Conservation (phyloP, 768 basidiomycete species). For the Guyanaporus albipodus region DNA sequence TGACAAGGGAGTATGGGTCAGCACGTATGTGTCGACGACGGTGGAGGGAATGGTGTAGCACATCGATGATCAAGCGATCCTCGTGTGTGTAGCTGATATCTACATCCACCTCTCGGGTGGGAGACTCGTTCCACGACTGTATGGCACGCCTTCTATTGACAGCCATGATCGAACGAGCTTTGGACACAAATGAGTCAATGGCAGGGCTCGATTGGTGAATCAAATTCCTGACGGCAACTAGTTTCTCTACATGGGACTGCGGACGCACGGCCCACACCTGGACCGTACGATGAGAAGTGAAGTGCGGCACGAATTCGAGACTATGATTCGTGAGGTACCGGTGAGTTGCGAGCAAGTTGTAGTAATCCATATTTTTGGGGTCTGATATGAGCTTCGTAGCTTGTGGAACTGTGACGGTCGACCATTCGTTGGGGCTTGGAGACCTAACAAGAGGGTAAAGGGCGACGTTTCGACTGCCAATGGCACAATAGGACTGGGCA, state of each 20-base stretch:
- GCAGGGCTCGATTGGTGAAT: conserved; percentile 36
- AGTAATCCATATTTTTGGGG: conserved; percentile 20
- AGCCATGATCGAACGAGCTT: conserved; percentile 43
- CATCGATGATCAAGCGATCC: conserved; percentile 56
- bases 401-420: conserved; percentile 48
- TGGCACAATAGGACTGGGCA: conserved; percentile 40
- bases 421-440: conserved; percentile 49
- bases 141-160: conserved; percentile 28
- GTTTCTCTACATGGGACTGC: conserved; percentile 45
- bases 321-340: conserved; percentile 57
- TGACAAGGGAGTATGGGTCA: conserved; percentile 56
- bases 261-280: conserved; percentile 67
- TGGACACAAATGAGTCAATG: conserved; percentile 47
- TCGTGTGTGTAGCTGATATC: conserved; percentile 42
- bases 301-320: conserved; percentile 49
- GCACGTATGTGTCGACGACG: conserved; percentile 44
- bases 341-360: conserved; percentile 53
- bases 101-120: conserved; percentile 26
- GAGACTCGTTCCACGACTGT: conserved; percentile 31
- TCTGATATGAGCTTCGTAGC: conserved; percentile 44
- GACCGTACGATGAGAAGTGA: conserved; percentile 40
- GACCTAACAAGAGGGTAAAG: conserved; percentile 46
- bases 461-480: conserved; percentile 23
- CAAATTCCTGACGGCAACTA: conserved; percentile 49
- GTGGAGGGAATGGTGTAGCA: conserved; percentile 55